Evolutionary conservation across 148 eudicot species (phyloP), one percentile per base, ranked within the genome.

Genomic region (Polygonum aviculare): DNA sequence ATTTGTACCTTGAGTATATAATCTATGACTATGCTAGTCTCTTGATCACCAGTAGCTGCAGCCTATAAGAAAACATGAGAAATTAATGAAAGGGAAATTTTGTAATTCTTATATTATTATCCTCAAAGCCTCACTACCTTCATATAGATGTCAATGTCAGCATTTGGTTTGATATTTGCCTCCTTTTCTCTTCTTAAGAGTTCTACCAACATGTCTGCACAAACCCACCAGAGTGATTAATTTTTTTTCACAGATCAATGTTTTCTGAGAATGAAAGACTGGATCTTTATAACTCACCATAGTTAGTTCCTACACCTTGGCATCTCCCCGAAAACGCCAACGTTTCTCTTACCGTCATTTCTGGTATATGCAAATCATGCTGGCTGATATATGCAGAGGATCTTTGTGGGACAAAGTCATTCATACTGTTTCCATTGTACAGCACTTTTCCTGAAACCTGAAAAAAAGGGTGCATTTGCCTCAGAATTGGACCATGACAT

Each of bases 311-410:
- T 44, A 87, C 91, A 38, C 93, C 93, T 83, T 89, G 93, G 54
- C 90, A 87, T 78, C 91, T 86, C 14, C 86, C 89, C 2, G 93
- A 87, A 74, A 89, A 89, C 35, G 86, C 84, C 7, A 89, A 67
- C 44, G 93, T 89, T 79, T 89, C 93, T 80, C 91, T 81, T 18
- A 87, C 93, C 12, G 93, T 89, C 89, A 89, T 16, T 82, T 87
- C 88, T 69, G 88, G 89, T 55, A 84, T 80, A 60, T 89, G 93
- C 52, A 89, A 80, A 76, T 89, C 93, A 82, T 86, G 59, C 59
- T 89, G 93, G 40, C 91, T 87, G 67, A 85, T 87, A 72, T 89
- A 89, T 26, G 93, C 91, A 7, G 93, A 81, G 44, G 91, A 80
- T 63, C 88, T 84, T 70, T 86, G 91, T 36, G 93, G 89, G 21